Conservation (phyloP, 805 yeast species). For the Ogataea trehaloabstinens region DNA sequence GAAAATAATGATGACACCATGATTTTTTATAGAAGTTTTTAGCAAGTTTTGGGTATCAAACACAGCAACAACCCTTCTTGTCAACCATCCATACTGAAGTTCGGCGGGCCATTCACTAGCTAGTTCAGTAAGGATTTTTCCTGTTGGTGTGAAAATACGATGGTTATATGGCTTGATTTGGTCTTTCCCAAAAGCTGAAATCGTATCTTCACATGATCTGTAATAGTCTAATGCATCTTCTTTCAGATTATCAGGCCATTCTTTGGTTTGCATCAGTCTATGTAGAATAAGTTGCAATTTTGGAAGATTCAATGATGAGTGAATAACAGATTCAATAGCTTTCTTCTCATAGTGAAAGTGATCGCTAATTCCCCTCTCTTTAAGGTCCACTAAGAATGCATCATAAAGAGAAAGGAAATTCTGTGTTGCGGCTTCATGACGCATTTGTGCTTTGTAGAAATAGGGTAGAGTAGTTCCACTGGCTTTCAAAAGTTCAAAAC, state of each 20-base stretch:
- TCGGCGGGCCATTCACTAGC: constrained; percentile 87
- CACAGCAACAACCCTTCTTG: constrained; percentile 80
- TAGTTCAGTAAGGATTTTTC: constrained; percentile 79
- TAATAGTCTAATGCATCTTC: constrained; percentile 41
- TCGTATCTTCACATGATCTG: constrained; percentile 56
- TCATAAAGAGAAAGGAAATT: constrained; percentile 50
- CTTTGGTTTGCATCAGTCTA: constrained; percentile 51
- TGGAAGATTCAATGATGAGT: constrained; percentile 68
- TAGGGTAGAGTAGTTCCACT: constrained; percentile 83
- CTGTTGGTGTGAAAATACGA: constrained; percentile 86
- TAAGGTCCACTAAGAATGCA: constrained; percentile 39
- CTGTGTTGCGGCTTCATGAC: constrained; percentile 91
- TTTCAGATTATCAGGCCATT: constrained; percentile 37
- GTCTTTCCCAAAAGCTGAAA: constrained; percentile 77
- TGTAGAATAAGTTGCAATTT: constrained; percentile 66
- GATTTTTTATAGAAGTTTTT: constrained; percentile 28
- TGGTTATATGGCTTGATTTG: constrained; percentile 50
- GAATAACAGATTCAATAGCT: constrained; percentile 58
- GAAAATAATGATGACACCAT: constrained; percentile 69
- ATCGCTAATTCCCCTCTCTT: constrained; percentile 26
- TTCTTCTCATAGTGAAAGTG: constrained; percentile 42
- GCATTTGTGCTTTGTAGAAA: constrained; percentile 86
- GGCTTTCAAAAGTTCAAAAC: constrained; percentile 73
- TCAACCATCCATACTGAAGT: constrained; percentile 84
- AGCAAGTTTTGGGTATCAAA: constrained; percentile 37